Base-by-base conservation (phyloP, 768 basidiomycete genomes). In the Kwoniella dejecticola region DNA sequence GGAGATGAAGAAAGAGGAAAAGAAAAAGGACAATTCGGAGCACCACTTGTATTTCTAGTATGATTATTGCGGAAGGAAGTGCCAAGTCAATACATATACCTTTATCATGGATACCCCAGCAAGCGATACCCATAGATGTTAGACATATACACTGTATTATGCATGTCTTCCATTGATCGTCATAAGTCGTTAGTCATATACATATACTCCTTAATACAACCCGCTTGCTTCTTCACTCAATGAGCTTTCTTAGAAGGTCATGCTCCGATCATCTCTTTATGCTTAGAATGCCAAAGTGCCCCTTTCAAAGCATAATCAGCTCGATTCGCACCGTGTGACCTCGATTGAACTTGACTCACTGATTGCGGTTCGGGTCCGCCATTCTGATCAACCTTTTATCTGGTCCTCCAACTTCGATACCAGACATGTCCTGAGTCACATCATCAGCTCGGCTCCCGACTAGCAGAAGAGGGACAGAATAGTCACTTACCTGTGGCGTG, bases 401-500 rank as follows among this genome's bases (percentile, higher is more conserved):
- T 4, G 69, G 55, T 29, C 67, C 62, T 48, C 50, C 40, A 50
- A 57, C 26, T 21, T 64, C 66, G 54, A 78, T 64, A 41, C 66
- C 69, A 11, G 61, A 38, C 69, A 77, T 76, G 52, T 73, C 68
- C 74, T 74, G 40, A 8, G n/a, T 52, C 27, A 52, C 17, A 11
- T n/a, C 30, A n/a, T 33, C 5, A 38, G 8, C 19, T 13, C 15
- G n/a, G 12, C 21, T 26, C 33, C 17, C 38, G 41, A 21, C 11
- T 24, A 41, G 23, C n/a, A 1, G 36, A 17, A 38, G n/a, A 38
- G 36, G 8, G 17, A 38, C 36, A 38, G 17, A 38, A 38, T 8
- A 40, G 10, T 26, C n/a, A 38, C 76, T 60, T 53, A 79, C 78
- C 61, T 91, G 90, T n/a, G 95, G 95, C 0, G 94, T 96, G 75